Base-by-base conservation (phyloP, 2,329 filamentous ascomycete species). In the Diaporthe sp. region DNA sequence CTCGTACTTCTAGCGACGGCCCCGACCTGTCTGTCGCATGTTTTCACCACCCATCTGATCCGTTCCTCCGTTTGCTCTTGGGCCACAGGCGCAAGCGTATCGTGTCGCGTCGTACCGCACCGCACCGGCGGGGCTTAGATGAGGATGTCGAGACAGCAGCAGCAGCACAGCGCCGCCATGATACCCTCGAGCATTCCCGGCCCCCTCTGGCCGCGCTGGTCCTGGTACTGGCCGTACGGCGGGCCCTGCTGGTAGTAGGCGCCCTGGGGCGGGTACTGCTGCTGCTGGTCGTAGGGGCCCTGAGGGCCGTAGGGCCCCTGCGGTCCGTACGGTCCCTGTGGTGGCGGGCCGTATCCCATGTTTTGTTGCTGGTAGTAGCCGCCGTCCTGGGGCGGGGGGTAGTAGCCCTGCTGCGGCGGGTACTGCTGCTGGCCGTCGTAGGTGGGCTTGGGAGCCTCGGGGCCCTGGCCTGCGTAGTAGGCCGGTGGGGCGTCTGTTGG, bases 91-190 rank as follows among this genome's bases (percentile, higher is more conserved):
- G 25, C 53, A n/a, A 31, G 31, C 31, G 31, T 31, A 31, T 31
- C 15, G 15, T n/a, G 12, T 60, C 34, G 53, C 13, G 7, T 31
- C 34, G 39, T 42, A 65, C 31, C 39, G 39, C n/a, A 28, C 47
- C 10, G 17, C 15, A 12, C 9, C 9, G n/a, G 51, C 12, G 20
- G 10, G 42, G 3, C 42, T 31, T 68, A 77, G 51, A 76, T 58
- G 47, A 77, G 58, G 28, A 77, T 57, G 15, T 77, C 76, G n/a
- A 77, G 20, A n/a, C 76, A 77, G 75, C 76, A 77, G 72, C 76
- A 77, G 49, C 76, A 77, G 67, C 71, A 74, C 51, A 76, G 53
- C 25, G 67, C 72, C 0, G 76, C 76, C 68, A 76, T 58, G 67
- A 76, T 17, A 0, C 74, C 76, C 72, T 77, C 76, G 0, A 76